Percentiles rank a stretch among this genome's conserved stretches.
Evolutionary conservation across 1,139 yeast species (phyloP).

Genomic region (Saccharomycopsis hybrid): DNA sequence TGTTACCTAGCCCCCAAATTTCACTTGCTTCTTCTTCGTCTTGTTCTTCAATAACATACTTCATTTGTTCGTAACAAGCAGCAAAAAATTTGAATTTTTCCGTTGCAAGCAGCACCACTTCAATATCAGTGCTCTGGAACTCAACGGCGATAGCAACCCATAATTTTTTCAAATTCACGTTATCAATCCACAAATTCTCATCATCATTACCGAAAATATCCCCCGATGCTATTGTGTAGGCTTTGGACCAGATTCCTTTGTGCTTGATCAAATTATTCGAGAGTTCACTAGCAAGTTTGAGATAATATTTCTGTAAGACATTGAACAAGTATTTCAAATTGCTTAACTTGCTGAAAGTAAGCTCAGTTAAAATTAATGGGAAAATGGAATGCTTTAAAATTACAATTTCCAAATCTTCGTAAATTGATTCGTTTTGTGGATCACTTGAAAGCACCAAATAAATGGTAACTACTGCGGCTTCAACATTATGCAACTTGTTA

Average conservation of each 20-base stretch:
- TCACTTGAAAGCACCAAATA: constrained; percentile 20
- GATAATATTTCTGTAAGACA: constrained; percentile 6
- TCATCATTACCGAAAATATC: constrained; percentile 24
- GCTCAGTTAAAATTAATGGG: constrained; percentile 11
- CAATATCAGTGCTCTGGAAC: constrained; percentile 15
- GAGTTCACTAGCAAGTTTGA: constrained; percentile 10
- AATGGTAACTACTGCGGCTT: constrained; percentile 22
- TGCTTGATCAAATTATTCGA: constrained; percentile 12
- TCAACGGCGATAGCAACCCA: constrained; percentile 16
- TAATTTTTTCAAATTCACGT: constrained; percentile 15
- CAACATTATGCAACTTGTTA: constrained; percentile 18
- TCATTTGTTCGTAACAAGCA: constrained; percentile 23
- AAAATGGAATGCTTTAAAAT: constrained; percentile 7
- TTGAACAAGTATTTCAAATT: neutral
- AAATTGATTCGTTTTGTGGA: neutral
- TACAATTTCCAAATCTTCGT: neutral
- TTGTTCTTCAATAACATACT: constrained; percentile 12
- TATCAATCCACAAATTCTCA: constrained; percentile 23
- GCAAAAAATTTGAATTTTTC: constrained; percentile 30
- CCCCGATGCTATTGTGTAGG: constrained; percentile 1
- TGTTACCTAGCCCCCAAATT: constrained; percentile 15
- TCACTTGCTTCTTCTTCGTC: constrained; percentile 16
- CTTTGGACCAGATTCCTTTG: constrained; percentile 10
- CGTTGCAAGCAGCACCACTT: constrained; percentile 24
- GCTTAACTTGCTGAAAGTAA: constrained; percentile 6